Conservation (phyloP, 257 asterid species). For the Fraxinus quadrangulata region DNA sequence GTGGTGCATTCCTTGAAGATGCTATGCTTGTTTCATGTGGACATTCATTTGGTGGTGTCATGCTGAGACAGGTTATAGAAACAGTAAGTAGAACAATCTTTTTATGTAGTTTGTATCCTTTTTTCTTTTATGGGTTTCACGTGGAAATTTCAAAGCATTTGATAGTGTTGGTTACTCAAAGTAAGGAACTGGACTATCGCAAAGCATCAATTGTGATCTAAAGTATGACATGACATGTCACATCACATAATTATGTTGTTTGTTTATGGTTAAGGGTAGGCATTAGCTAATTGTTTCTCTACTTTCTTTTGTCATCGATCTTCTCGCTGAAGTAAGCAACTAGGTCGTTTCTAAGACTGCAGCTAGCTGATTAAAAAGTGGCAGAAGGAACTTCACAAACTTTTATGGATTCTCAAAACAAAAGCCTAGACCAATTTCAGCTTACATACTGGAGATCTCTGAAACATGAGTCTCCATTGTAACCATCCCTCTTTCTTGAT, state of each 20-base stretch:
- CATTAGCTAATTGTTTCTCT: not conserved
- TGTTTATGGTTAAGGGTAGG: not conserved
- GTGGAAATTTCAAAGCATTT: conserved; percentile 14
- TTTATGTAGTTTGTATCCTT: conserved; percentile 9
- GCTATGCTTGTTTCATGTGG: conserved; percentile 94
- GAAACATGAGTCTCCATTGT: not conserved
- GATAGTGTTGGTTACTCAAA: not conserved
- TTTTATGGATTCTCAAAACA: conserved; percentile 7
- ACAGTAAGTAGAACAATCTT: conserved; percentile 56
- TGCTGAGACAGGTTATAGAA: conserved; percentile 82
- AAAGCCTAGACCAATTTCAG: not conserved
- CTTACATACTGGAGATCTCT: conserved; percentile 10
- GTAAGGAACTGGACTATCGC: not conserved
- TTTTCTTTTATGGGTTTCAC: conserved; percentile 12
- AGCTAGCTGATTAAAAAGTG: not conserved
- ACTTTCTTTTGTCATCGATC: conserved; percentile 2
- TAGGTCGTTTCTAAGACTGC: conserved; percentile 6
- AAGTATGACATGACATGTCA: conserved; percentile 2
- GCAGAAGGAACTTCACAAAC: not conserved
- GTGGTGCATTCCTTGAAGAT: conserved; percentile 95
- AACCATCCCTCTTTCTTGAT: not conserved
- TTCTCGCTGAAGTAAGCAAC: conserved; percentile 19
- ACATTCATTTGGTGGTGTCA: conserved; percentile 95
- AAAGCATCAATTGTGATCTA: conserved; percentile 9
- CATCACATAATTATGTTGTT: not conserved